Base-by-base conservation (phyloP, 768 basidiomycete species). In the Trametes elegans region DNA sequence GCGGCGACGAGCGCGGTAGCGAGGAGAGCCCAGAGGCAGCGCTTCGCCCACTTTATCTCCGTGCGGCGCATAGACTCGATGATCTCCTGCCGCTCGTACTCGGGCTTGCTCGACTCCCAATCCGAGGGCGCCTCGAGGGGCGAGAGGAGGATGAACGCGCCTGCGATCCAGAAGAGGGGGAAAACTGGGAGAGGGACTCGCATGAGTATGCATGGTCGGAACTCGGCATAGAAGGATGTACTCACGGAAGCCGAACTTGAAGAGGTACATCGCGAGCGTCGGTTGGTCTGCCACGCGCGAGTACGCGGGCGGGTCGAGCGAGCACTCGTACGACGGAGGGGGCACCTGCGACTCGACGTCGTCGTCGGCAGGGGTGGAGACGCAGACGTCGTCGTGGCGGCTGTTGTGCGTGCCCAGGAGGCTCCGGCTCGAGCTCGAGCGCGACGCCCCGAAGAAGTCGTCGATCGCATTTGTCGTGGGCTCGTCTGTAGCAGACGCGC, bases 221-320 rank as follows among this genome's bases (percentile, higher is more conserved):
- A 7, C 26, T 26, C 14, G 28, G 16, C 10, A 6, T 43, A 5
- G 34, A 40, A n/a, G 7, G 45, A 7, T 41, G 59, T 32, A 73
- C 79, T 65, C 58, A 80, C 79, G 26, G 62, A 80, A 80, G 21
- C 79, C 79, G 26, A 73, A 76, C 56, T 73, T 76, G 71, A 80
- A 80, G 34, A 80, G 69, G 59, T 75, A 74, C 65, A 67, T 71
- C 1, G 77, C 78, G 52, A 80, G 73, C 38, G 78, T 78, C 34
- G 65, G 58, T 27, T 74, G 77, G 65, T 76, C 73, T 7, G 65
- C 66, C 11, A 72, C 58, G 27, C 44, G 34, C 7, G 66, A 60
- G 52, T 77, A 76, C 10, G 71, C 65, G 16, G 71, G 75, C 6
- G 67, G 67, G 28, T 65, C 73, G 11, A 54, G 16, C 26, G 57